Evolutionary conservation across 1,284 basidiomycete species (phyloP), one percentile per base, ranked within the genome.

Genomic region (Cryptococcus sp.): DNA sequence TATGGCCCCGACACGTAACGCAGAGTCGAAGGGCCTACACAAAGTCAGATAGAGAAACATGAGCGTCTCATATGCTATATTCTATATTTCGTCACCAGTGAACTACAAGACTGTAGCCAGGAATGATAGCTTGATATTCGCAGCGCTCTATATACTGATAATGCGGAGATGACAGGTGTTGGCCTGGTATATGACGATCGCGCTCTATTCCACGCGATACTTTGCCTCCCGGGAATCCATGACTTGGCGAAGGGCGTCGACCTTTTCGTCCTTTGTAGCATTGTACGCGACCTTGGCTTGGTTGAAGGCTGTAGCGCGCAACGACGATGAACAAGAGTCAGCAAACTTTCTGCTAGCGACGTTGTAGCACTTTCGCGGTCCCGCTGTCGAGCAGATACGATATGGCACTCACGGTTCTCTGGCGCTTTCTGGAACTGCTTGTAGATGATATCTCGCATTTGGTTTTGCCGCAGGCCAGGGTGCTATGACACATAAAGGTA

Each of bases 251-350:
- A 93, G 82, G 3, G 86, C 87, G 1, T 84, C 83, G 15, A 92
- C 80, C 74, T 87, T 87, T 45, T 91, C 89, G 11, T 89, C 89
- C 82, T 92, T 91, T 39, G 82, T 81, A 0, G 91, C 89, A 67
- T 93, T 88, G 77, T 91, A 91, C 0, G 87, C 77, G 19, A 95
- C 84, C 5, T 83, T 83, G 2, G 80, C 81, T 78, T 93, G 91
- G 76, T 93, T 93, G 81, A 89, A 75, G 87, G 62, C 90, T 93
- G 67, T 37, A n/a, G n/a, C n/a, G n/a, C n/a, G n/a, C n/a, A n/a
- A 44, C 37, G n/a, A 41, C 22, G 47, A 3, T 38, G 38, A 44
- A 6, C 16, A 26, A n/a, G 44, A 13, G 13, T 34, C 29, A 34
- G 29, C 29, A 34, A 7, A n/a, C n/a, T n/a, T n/a, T n/a, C n/a